Conservation (phyloP, 495 filamentous ascomycete species). For the Penicillium ochrochloron region DNA sequence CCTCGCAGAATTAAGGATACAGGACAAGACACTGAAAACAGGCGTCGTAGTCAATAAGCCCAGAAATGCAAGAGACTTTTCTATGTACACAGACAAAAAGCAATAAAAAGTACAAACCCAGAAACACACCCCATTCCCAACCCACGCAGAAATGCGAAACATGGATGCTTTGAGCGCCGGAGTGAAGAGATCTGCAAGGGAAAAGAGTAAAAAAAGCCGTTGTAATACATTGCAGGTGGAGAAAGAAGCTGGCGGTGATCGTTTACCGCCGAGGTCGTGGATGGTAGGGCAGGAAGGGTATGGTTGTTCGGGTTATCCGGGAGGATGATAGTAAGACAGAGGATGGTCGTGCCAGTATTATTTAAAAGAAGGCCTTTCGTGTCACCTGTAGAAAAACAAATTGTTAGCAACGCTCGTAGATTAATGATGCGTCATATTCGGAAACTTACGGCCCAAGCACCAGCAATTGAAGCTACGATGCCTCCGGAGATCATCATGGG, state of each 20-base stretch:
- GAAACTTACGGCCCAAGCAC: constrained; percentile 81
- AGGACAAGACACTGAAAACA: constrained; percentile 31
- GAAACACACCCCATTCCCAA: constrained; percentile 52
- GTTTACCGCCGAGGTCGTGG: constrained; percentile 39
- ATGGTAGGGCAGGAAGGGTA: constrained; percentile 37
- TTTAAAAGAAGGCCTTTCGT: constrained; percentile 60
- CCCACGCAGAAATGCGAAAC: constrained; percentile 52
- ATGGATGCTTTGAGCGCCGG: constrained; percentile 54
- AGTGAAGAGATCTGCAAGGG: constrained; percentile 50
- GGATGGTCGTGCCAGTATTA: constrained; percentile 18
- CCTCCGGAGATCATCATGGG: constrained; percentile 93
- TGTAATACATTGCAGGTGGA: constrained; percentile 50
- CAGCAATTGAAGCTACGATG: constrained; percentile 83
- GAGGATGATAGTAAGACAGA: constrained; percentile 28
- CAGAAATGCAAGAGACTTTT: constrained; percentile 48
- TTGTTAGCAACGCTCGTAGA: constrained; percentile 35
- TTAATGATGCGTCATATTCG: not conserved
- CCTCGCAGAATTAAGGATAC: constrained; percentile 43
- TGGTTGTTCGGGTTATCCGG: constrained; percentile 31
- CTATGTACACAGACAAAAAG: constrained; percentile 52
- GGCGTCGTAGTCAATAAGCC: constrained; percentile 39
- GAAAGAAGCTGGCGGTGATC: constrained; percentile 30
- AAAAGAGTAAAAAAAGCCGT: constrained; percentile 39
- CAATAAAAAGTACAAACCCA: constrained; percentile 48
- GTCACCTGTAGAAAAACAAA: constrained; percentile 48